phyloP scores from a whole-genome alignment of 148 eudicot species.

The Camellia japonica region DNA sequence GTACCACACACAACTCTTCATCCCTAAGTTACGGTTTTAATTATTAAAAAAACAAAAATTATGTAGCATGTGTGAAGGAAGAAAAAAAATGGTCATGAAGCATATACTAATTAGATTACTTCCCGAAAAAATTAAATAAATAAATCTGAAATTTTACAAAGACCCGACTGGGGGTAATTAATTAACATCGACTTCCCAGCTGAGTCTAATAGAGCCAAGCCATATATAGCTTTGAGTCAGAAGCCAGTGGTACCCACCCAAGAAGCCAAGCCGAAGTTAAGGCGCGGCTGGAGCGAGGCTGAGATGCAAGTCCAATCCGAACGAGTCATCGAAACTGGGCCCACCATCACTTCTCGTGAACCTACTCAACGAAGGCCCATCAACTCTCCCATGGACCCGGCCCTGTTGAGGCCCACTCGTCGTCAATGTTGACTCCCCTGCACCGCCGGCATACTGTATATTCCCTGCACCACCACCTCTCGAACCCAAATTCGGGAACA shows the following conservation, averaged over 20 bases:
- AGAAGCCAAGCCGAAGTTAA: constrained; percentile 17
- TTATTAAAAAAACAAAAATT: no score
- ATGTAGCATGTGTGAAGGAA: no score
- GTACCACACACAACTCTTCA: no score
- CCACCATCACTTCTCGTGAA: constrained; percentile 45
- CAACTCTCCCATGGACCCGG: constrained; percentile 29
- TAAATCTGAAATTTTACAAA: constrained; percentile 33
- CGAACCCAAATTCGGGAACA: constrained; percentile 33
- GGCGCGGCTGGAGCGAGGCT: constrained; percentile 68
- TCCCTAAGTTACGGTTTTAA: no score
- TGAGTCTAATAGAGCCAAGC: constrained; percentile 5
- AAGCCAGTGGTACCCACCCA: background rate
- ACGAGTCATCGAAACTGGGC: constrained; percentile 62
- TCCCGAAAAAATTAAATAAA: constrained; percentile 17
- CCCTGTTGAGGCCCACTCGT: constrained; percentile 23
- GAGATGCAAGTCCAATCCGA: constrained; percentile 81
- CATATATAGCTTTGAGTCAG: background rate
- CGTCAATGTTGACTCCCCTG: constrained; percentile 26
- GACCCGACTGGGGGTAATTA: constrained; percentile 1
- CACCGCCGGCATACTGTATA: constrained; percentile 35
- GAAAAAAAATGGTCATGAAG: background rate
- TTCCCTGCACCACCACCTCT: constrained; percentile 40
- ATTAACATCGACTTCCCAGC: background rate
- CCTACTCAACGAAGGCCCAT: constrained; percentile 63
- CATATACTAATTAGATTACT: constrained; percentile 16